Percentiles rank a stretch among this genome's conserved stretches.
Evolutionary conservation across 1,284 basidiomycete species (phyloP).

Genomic region (Melampsora americana): DNA sequence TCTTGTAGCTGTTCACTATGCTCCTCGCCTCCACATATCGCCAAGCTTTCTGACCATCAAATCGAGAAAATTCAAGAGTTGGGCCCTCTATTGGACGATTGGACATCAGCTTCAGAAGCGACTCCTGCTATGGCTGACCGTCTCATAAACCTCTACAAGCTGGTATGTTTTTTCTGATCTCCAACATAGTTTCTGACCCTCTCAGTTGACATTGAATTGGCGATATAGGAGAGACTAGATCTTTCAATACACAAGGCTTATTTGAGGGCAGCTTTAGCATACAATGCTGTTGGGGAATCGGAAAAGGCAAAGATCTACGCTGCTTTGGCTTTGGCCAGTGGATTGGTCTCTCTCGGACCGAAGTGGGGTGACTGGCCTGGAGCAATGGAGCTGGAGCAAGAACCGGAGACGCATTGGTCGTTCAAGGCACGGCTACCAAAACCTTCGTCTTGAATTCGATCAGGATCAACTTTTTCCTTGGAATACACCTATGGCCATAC

Average conservation of each 20-base stretch:
- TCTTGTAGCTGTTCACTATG: slow-evolving; percentile 25
- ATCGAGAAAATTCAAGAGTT: neutral
- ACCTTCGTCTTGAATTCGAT: too few relatives aligned
- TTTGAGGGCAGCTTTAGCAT: slow-evolving; percentile 13
- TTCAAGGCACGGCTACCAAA: neutral
- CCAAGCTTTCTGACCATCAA: slow-evolving; percentile 22
- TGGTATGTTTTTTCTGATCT: slow-evolving; percentile 11
- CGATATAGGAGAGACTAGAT: slow-evolving; percentile 13
- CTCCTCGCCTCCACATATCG: slow-evolving; percentile 5
- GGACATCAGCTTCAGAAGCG: neutral
- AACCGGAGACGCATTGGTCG: slow-evolving; percentile 34
- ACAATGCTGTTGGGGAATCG: slow-evolving; percentile 27
- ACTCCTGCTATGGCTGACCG: slow-evolving; percentile 7
- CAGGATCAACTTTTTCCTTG: too few relatives aligned
- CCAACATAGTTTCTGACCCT: neutral
- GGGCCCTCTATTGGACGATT: slow-evolving; percentile 1
- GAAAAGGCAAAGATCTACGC: neutral
- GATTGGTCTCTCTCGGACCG: slow-evolving; percentile 9
- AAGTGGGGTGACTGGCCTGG: slow-evolving; percentile 18
- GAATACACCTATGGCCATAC: too few relatives aligned
- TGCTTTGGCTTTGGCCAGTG: slow-evolving; percentile 13
- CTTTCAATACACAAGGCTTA: slow-evolving; percentile 25
- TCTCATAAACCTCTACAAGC: slow-evolving; percentile 15
- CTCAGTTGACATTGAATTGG: neutral
- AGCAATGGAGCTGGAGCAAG: slow-evolving; percentile 5